These are phyloP conservation scores for Chlamydomonas applanata DNA, from an alignment of 139 green algal genomes.

Conservation along the genomic window DNA sequence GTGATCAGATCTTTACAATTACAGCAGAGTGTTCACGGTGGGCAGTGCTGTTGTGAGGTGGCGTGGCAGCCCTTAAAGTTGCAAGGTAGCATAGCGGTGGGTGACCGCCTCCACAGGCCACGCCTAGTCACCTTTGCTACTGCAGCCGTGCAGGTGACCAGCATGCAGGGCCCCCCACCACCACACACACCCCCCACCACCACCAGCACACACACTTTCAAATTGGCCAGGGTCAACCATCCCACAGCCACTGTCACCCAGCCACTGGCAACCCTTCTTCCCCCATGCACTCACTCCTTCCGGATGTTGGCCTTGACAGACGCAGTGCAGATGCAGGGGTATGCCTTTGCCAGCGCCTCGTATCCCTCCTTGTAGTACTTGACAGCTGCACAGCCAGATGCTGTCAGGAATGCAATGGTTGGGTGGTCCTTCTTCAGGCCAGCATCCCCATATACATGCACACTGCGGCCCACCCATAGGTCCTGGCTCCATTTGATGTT, in stretches of 20 bases:
- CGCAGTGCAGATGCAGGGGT: conserved; percentile 58
- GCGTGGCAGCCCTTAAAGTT: no score
- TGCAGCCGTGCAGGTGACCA: no score
- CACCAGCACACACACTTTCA: background rate
- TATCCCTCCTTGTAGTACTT: conserved; percentile 55
- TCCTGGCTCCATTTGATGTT: conserved; percentile 12
- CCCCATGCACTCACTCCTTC: conserved; percentile 40
- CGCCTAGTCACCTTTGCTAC: no score
- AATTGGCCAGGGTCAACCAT: background rate
- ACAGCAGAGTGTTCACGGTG: no score
- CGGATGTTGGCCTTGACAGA: conserved; percentile 51
- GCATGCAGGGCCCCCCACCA: no score
- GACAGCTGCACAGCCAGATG: conserved; percentile 48
- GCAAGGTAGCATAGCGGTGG: no score
- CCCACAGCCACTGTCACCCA: background rate
- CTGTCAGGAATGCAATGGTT: conserved; percentile 58
- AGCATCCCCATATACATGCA: conserved; percentile 66
- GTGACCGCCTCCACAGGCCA: no score
- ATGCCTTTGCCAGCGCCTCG: conserved; percentile 35
- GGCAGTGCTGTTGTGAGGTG: no score
- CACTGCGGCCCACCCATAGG: conserved; percentile 54
- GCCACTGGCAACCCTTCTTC: no score
- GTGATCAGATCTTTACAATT: no score
- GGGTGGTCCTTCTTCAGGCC: conserved; percentile 62
- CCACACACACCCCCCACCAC: no score